A percentile compares a stretch with the other conserved stretches of the same genome.
phyloP scores from a whole-genome alignment of 139 green algal species.

The Tetraselmis striata region DNA sequence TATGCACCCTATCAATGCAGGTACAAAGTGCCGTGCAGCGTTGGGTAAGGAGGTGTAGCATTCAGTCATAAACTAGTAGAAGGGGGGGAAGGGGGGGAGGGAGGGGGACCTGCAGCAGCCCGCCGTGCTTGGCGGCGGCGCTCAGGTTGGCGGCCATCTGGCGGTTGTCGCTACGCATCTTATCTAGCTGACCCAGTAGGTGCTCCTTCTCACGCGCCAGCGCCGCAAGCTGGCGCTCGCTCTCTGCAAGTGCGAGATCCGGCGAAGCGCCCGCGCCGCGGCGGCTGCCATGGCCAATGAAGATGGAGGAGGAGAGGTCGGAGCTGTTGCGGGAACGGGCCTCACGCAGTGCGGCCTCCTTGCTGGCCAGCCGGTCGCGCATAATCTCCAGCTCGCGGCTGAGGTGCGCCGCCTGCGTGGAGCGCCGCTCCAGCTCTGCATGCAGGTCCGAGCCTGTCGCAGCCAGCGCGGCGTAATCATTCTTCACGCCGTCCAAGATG shows the following conservation, averaged over 20 bases:
- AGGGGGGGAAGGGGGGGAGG: too few relatives aligned
- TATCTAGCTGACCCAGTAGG: not conserved
- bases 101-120: not conserved
- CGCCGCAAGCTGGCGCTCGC: not conserved
- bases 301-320: not conserved
- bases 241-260: not conserved
- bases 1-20: too few relatives aligned
- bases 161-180: not conserved
- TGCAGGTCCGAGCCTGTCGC: not conserved
- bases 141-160: not conserved
- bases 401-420: not conserved
- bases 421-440: not conserved
- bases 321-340: too few relatives aligned
- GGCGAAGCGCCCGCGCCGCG: not conserved
- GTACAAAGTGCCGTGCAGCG: too few relatives aligned
- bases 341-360: not conserved
- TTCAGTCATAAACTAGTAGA: too few relatives aligned
- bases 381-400: not conserved
- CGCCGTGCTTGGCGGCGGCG: not conserved
- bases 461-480: not conserved
- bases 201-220: not conserved
- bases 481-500: not conserved
- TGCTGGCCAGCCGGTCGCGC: not conserved
- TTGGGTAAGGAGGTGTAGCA: too few relatives aligned
- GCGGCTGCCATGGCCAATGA: not conserved